These are phyloP conservation scores for Hysterangium stoloniferum DNA, from an alignment of 768 basidiomycete species.

Conservation along the genomic window DNA sequence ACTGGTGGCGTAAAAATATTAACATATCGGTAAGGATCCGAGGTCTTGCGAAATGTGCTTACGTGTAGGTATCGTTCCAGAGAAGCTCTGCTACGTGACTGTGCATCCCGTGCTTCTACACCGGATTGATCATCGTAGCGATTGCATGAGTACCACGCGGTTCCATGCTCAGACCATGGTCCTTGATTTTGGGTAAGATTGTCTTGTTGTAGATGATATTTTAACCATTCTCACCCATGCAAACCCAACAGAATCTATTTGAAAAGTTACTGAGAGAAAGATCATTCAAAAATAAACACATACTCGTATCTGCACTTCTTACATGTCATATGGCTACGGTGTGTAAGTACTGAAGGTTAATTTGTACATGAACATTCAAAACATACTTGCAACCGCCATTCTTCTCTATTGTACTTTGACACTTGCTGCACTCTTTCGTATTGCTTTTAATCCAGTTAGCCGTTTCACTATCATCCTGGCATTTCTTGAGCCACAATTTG, in stretches of 20 bases:
- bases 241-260: constrained; percentile 88
- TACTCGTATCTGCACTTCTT: constrained; percentile 94
- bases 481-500: constrained; percentile 94
- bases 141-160: constrained; percentile 97
- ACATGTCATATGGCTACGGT: constrained; percentile 93
- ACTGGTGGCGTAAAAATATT: no score
- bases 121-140: constrained; percentile 91
- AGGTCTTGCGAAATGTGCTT: constrained; percentile 21
- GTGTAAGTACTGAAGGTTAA: not conserved
- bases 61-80: constrained; percentile 96
- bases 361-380: constrained; percentile 13
- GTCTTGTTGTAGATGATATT: constrained; percentile 18
- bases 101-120: constrained; percentile 83
- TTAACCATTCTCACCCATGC: constrained; percentile 69
- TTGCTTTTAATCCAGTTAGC: constrained; percentile 99
- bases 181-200: constrained; percentile 47
- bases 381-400: constrained; percentile 99
- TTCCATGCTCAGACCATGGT: constrained; percentile 96
- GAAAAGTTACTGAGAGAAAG: constrained; percentile 16
- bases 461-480: constrained; percentile 95
- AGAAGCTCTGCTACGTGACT: constrained; percentile 82
- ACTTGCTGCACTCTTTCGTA: constrained; percentile 95
- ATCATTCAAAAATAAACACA: not conserved
- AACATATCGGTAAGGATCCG: constrained; percentile 6
- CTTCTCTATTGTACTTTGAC: constrained; percentile 98